A percentile compares a stretch with the other conserved stretches of the same genome.
Conservation (phyloP, 352 stramenopile species). For the Globisporangium lucens region DNA sequence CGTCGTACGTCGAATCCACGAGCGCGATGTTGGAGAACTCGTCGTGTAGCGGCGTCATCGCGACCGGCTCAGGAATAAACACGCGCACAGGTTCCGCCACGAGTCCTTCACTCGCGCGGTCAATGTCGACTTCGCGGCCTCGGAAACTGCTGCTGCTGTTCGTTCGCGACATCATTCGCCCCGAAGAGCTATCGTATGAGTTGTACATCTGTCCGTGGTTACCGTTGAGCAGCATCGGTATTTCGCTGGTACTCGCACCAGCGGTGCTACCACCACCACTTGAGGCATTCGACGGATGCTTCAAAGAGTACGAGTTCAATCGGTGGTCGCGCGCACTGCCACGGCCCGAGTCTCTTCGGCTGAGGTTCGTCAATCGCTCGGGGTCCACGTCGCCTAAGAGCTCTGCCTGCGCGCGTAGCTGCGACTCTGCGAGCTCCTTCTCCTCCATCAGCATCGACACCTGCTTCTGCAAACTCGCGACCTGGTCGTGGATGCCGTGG, state of each 20-base stretch:
- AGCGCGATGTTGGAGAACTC: conserved; percentile 46
- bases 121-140: conserved; percentile 38
- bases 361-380: conserved; percentile 37
- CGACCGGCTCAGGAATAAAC: conserved; percentile 15
- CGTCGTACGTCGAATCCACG: conserved; percentile 54
- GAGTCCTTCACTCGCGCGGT: conserved; percentile 18
- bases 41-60: conserved; percentile 35
- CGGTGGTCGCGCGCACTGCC: conserved; percentile 43
- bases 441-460: conserved; percentile 83
- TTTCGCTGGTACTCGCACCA: conserved; percentile 21
- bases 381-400: conserved; percentile 46
- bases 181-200: conserved; percentile 22
- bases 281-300: conserved; percentile 29
- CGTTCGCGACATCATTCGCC: conserved; percentile 24
- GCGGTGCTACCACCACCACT: conserved; percentile 10
- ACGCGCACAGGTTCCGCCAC: not conserved
- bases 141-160: conserved; percentile 41
- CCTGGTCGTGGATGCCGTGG: conserved; percentile 70
- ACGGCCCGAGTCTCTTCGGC: conserved; percentile 16
- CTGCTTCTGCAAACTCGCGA: conserved; percentile 82
- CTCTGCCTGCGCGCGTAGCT: conserved; percentile 68
- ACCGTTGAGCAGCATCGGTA: conserved; percentile 17
- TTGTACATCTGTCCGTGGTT: conserved; percentile 34
- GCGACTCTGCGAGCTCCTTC: conserved; percentile 76
- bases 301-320: conserved; percentile 60